Percentiles rank a stretch among this genome's conserved stretches.
phyloP scores from a whole-genome alignment of 2,329 filamentous ascomycete species.

The Aulographum hederae region DNA sequence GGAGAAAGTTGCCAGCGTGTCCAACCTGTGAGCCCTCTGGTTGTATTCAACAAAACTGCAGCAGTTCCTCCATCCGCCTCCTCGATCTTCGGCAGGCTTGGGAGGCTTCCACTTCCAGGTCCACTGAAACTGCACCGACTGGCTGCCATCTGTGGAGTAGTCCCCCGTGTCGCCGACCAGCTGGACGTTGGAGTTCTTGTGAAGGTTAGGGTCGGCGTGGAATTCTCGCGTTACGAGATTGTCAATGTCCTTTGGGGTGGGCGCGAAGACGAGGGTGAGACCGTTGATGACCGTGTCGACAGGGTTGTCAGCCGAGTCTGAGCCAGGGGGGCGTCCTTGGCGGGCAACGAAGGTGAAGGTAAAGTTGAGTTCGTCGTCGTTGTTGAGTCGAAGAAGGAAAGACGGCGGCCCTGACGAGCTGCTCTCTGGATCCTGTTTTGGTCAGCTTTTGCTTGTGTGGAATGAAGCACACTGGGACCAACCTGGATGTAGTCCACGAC shows the following conservation, averaged over 20 bases:
- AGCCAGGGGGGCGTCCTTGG: slow-evolving; percentile 27
- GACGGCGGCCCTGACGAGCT: slow-evolving; percentile 31
- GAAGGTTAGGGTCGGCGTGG: slow-evolving; percentile 88
- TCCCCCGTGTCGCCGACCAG: slow-evolving; percentile 74
- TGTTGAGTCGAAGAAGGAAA: slow-evolving; percentile 73
- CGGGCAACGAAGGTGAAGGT: slow-evolving; percentile 77
- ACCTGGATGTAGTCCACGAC: slow-evolving; percentile 90
- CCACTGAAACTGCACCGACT: slow-evolving; percentile 83
- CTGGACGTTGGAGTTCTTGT: slow-evolving; percentile 78
- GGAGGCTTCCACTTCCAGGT: slow-evolving; percentile 95
- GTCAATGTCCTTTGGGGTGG: slow-evolving; percentile 72
- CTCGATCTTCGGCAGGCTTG: slow-evolving; percentile 60
- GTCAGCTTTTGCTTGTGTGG: slow-evolving; percentile 5
- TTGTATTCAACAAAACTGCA: slow-evolving; percentile 98
- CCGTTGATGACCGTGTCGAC: slow-evolving; percentile 68
- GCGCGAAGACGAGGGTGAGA: slow-evolving; percentile 81
- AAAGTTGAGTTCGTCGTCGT: slow-evolving; percentile 85
- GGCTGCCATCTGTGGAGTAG: slow-evolving; percentile 64
- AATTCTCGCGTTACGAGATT: slow-evolving; percentile 91
- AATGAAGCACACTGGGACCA: slow-evolving; percentile 13
- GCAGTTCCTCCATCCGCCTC: slow-evolving; percentile 85
- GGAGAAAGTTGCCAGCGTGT: slow-evolving; percentile 79
- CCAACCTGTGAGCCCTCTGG: slow-evolving; percentile 70
- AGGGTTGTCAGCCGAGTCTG: slow-evolving; percentile 20
- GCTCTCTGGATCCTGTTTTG: slow-evolving; percentile 55